Percentiles rank a stretch among this genome's conserved stretches.
Conservation (phyloP, 345 rosid genomes). For the Isatis tinctoria region DNA sequence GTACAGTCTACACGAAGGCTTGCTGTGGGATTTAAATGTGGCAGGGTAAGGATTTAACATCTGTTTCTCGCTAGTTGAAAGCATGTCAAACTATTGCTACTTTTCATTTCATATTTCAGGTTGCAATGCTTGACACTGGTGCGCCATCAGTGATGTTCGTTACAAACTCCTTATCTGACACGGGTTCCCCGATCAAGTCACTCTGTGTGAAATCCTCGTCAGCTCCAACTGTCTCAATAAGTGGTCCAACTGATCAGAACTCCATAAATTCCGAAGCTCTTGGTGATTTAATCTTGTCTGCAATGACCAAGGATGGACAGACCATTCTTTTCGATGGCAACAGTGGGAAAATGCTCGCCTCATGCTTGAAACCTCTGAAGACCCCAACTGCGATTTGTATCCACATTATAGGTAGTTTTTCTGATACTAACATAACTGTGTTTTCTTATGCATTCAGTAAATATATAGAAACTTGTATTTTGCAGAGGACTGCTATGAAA, state of each 20-base stretch:
- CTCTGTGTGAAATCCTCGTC: conserved; percentile 43
- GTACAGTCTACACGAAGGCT: conserved; percentile 54
- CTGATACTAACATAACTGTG: not conserved
- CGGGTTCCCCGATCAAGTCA: conserved; percentile 54
- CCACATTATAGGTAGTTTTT: conserved; percentile 63
- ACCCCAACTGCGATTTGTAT: conserved; percentile 51
- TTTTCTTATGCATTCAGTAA: conserved; percentile 9
- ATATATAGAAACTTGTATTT: conserved; percentile 6
- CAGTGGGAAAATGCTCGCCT: conserved; percentile 45
- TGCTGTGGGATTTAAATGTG: conserved; percentile 79
- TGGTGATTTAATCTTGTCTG: conserved; percentile 38
- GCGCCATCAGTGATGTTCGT: conserved; percentile 52
- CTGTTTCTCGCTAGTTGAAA: conserved; percentile 10
- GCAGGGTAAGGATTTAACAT: conserved; percentile 49
- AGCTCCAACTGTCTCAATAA: conserved; percentile 27
- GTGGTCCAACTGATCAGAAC: conserved; percentile 31
- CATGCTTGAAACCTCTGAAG: conserved; percentile 37
- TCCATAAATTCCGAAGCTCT: conserved; percentile 32
- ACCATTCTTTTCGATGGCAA: conserved; percentile 52
- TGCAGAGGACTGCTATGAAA: conserved; percentile 46
- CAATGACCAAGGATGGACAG: conserved; percentile 60
- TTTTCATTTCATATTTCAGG: conserved; percentile 53
- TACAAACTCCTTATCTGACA: conserved; percentile 49
- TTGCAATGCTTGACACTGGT: conserved; percentile 66
- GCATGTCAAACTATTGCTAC: conserved; percentile 12